These are phyloP conservation scores for Pleurotus sapidus DNA, from an alignment of 768 basidiomycete genomes.

Conservation along the genomic window DNA sequence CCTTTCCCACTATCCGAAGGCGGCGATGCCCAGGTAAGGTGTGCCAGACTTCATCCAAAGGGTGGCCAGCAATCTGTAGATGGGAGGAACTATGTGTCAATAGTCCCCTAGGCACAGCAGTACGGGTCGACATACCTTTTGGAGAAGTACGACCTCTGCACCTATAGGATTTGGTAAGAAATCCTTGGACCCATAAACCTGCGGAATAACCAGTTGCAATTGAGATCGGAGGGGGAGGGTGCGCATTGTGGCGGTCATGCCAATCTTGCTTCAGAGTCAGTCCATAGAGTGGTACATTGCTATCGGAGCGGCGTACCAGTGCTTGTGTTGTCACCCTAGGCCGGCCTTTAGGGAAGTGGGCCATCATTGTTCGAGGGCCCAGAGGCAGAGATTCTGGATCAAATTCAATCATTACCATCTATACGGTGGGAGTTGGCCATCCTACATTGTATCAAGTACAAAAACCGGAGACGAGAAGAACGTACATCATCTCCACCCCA, in stretches of 20 bases:
- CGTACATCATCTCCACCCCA: slow-evolving; percentile 26
- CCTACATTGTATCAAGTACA: background rate
- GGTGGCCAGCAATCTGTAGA: slow-evolving; percentile 21
- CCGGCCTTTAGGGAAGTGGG: slow-evolving; percentile 27
- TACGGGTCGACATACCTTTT: slow-evolving; percentile 18
- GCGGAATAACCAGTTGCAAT: slow-evolving; percentile 18
- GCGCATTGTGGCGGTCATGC: slow-evolving; percentile 22
- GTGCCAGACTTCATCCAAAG: slow-evolving; percentile 22
- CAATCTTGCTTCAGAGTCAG: slow-evolving; percentile 16
- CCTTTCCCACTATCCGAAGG: slow-evolving; percentile 18
- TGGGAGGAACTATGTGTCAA: background rate
- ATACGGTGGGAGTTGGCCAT: background rate
- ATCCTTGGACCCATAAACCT: slow-evolving; percentile 25
- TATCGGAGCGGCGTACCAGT: slow-evolving; percentile 16
- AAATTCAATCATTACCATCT: slow-evolving; percentile 27
- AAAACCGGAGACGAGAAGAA: background rate
- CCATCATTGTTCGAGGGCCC: slow-evolving; percentile 24
- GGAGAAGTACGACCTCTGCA: slow-evolving; percentile 27
- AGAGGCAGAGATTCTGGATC: slow-evolving; percentile 22
- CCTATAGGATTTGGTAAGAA: slow-evolving; percentile 23
- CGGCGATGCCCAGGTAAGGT: slow-evolving; percentile 16
- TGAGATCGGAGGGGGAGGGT: slow-evolving; percentile 9
- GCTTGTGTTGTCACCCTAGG: slow-evolving; percentile 23
- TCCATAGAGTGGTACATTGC: background rate
- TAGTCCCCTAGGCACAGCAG: too few relatives aligned